A percentile compares a stretch with the other conserved stretches of the same genome.
These are phyloP conservation scores for Marchantia polymorpha DNA, from an alignment of 225 moss, liverwort and hornwort genomes.

Conservation along the genomic window DNA sequence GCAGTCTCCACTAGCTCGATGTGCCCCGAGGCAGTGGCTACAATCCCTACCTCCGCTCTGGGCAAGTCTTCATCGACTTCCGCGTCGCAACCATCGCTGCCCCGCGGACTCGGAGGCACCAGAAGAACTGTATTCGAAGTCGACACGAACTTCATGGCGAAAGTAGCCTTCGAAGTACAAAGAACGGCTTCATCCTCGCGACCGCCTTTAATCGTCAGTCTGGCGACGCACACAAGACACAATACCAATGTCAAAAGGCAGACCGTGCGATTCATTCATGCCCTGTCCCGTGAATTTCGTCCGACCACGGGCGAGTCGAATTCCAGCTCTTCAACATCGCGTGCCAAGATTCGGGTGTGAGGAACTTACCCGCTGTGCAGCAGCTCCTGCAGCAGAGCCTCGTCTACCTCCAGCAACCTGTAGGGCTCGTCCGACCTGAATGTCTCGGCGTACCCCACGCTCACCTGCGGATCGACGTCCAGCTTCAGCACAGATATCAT, in stretches of 20 bases:
- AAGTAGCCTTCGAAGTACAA: slow-evolving; percentile 77
- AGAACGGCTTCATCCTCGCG: slow-evolving; percentile 81
- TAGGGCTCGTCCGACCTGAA: slow-evolving; percentile 63
- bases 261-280: no score
- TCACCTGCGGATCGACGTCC: slow-evolving; percentile 37
- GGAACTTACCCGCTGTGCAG: slow-evolving; percentile 58
- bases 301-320: no score
- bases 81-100: slow-evolving; percentile 1
- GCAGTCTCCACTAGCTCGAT: slow-evolving; percentile 85
- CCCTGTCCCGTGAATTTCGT: no score
- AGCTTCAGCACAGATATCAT: slow-evolving; percentile 50
- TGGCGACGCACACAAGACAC: slow-evolving; percentile 16
- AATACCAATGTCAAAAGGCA: background rate
- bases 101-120: slow-evolving; percentile 33
- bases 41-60: slow-evolving; percentile 47
- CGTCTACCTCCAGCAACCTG: slow-evolving; percentile 87
- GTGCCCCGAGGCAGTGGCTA: slow-evolving; percentile 70
- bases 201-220: slow-evolving; percentile 74
- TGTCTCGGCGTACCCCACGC: slow-evolving; percentile 55
- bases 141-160: slow-evolving; percentile 86
- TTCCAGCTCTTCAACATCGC: no score
- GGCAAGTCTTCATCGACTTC: background rate
- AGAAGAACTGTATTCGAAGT: slow-evolving; percentile 93
- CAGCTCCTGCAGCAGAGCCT: slow-evolving; percentile 62
- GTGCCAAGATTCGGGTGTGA: background rate